Evolutionary conservation across 495 filamentous ascomycete species (phyloP), one percentile per base, ranked within the genome.

Genomic region (Penicillium cosmopolitanum): DNA sequence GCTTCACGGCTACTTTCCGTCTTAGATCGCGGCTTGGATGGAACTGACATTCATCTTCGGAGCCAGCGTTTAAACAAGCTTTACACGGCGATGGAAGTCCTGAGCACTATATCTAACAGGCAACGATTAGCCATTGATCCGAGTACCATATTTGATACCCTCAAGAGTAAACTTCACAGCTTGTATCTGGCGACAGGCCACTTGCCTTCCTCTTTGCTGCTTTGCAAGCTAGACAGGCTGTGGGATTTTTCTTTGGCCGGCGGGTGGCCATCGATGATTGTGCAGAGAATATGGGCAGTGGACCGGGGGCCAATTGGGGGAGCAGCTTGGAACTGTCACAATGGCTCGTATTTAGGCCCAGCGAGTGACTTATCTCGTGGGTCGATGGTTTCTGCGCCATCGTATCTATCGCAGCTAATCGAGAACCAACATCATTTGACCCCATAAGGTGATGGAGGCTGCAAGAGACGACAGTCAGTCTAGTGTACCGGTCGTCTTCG

Each of bases 161-260:
- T 28, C 25, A 28, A 28, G 25, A 28, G 25, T 28, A 28, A 28
- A 28, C 25, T 4, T 3, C 25, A 28, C 25, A 28, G 25, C 25
- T 28, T 28, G 25, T 28, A 28, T 28, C 5, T 28, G 25, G 25
- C 5, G 2, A 28, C 25, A 28, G 25, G 25, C 2, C 25, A 56
- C 61, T 59, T 62, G 74, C 76, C 71, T 79, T 79, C 61, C 75
- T 70, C 58, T 78, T 79, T 18, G 75, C 73, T 34, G 72, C 64
- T 38, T 78, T 79, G 55, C 77, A 79, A 48, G 71, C 66, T 31
- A 67, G 51, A 50, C 77, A 79, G 15, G 77, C 77, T 0, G 69
- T 77, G 7, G 77, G 78, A 44, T 71, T 79, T 63, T 79, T 79
- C 47, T 71, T 76, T 21, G 68, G 66, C 51, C 67, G 68, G 50